Evolutionary conservation across 2,329 filamentous ascomycete species (phyloP).

Genomic region (Botrytis tulipae): DNA sequence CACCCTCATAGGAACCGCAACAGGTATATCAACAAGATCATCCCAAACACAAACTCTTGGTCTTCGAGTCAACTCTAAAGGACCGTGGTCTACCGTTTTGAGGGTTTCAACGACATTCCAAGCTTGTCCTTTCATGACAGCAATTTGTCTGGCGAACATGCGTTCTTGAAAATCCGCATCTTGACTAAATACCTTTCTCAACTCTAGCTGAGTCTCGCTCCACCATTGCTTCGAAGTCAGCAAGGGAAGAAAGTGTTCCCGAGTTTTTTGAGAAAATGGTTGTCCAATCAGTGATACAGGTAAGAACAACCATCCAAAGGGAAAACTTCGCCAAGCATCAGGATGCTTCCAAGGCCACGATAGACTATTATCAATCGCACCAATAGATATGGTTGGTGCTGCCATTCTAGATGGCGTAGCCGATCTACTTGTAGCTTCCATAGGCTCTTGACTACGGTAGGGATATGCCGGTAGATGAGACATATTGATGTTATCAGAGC

Average conservation of each 20-base stretch:
- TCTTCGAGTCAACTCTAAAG: constrained; percentile 85
- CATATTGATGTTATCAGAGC: constrained; percentile 36
- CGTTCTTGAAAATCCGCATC: constrained; percentile 96
- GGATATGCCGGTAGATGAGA: constrained; percentile 51
- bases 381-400: constrained; percentile 62
- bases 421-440: constrained; percentile 66
- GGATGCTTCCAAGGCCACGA: constrained; percentile 75
- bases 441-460: constrained; percentile 77
- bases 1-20: constrained; percentile 84
- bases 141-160: constrained; percentile 98
- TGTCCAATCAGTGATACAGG: constrained; percentile 94
- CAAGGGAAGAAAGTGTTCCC: constrained; percentile 92
- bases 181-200: constrained; percentile 84
- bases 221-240: constrained; percentile 96
- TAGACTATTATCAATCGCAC: constrained; percentile 95
- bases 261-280: constrained; percentile 90
- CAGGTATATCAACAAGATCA: constrained; percentile 91
- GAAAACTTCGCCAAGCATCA: constrained; percentile 86
- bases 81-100: constrained; percentile 88
- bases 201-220: constrained; percentile 85
- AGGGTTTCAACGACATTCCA: constrained; percentile 99
- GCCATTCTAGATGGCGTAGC: constrained; percentile 39
- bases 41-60: constrained; percentile 97
- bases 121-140: constrained; percentile 98
- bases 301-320: constrained; percentile 97